Percentiles rank a stretch among this genome's conserved stretches.
These are phyloP conservation scores for Litchi chinensis DNA, from an alignment of 345 rosid species.

Conservation along the genomic window DNA sequence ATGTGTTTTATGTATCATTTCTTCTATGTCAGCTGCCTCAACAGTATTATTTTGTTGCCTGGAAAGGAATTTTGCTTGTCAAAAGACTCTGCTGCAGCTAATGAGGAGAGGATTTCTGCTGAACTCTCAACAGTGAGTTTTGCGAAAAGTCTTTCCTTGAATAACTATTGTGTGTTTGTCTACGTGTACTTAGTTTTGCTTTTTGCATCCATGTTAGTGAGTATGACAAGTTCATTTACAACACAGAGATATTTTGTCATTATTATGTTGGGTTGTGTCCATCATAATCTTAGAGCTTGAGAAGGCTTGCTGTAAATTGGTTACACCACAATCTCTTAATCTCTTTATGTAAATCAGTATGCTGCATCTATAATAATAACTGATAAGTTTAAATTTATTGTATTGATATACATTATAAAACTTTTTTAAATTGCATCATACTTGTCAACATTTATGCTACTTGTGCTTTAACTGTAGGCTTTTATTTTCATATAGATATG, in stretches of 20 bases:
- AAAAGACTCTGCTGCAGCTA: conserved; percentile 68
- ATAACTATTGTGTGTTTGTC: not conserved
- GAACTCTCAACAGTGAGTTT: conserved; percentile 83
- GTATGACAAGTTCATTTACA: not conserved
- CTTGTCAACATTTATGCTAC: not conserved
- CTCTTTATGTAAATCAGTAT: not conserved
- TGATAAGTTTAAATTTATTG: not conserved
- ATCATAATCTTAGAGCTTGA: not conserved
- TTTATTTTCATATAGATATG: not conserved
- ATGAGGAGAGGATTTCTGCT: conserved; percentile 69
- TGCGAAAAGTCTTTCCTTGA: not conserved
- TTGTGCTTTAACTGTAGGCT: not conserved
- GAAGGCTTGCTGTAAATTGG: not conserved
- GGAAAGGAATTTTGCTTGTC: conserved; percentile 68
- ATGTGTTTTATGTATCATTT: conserved; percentile 11
- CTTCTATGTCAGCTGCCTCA: conserved; percentile 23
- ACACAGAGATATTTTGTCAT: conserved; percentile 1
- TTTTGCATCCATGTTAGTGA: not conserved
- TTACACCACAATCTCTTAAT: not conserved
- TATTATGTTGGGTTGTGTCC: not conserved
- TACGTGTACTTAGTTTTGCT: not conserved
- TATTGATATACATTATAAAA: not conserved
- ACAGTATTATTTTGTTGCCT: conserved; percentile 23
- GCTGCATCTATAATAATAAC: not conserved
- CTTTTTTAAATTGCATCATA: not conserved